Conservation (phyloP, 1,139 yeast species). For the Pichia sp. region DNA sequence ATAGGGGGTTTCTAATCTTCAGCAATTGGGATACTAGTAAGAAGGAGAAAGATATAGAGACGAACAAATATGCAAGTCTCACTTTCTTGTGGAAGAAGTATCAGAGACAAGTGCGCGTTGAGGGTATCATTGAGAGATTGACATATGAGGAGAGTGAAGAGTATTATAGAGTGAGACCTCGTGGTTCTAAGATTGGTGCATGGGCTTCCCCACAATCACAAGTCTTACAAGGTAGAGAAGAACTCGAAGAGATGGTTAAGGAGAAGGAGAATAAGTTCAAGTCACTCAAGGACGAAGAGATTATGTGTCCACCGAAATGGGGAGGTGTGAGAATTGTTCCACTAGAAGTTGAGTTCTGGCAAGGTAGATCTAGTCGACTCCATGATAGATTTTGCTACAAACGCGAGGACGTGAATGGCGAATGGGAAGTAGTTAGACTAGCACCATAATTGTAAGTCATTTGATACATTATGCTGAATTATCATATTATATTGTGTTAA, state of each 20-base stretch:
- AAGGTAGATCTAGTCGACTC: conserved; percentile 82
- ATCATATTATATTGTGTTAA: neutral
- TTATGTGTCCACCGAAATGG: conserved; percentile 93
- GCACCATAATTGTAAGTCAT: conserved; percentile 47
- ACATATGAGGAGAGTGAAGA: conserved; percentile 65
- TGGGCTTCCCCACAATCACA: conserved; percentile 93
- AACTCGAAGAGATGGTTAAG: conserved; percentile 48
- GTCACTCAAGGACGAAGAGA: conserved; percentile 43
- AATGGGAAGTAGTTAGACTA: conserved; percentile 62
- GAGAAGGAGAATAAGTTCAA: conserved; percentile 51
- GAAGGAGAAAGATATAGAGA: conserved; percentile 60
- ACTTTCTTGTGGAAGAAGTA: conserved; percentile 90
- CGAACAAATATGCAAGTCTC: conserved; percentile 74
- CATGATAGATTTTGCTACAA: conserved; percentile 84
- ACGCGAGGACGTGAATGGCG: conserved; percentile 40
- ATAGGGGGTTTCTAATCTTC: conserved; percentile 77
- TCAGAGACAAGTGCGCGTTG: conserved; percentile 90
- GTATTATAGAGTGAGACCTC: conserved; percentile 81
- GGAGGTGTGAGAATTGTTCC: conserved; percentile 91
- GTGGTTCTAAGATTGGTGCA: conserved; percentile 92
- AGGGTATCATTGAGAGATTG: conserved; percentile 74
- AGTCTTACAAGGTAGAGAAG: conserved; percentile 48
- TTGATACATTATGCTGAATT: neutral
- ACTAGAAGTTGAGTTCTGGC: conserved; percentile 93
- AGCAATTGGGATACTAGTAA: conserved; percentile 89